Evolutionary conservation across 805 yeast genomes (phyloP).

Genomic region (Candida sithepensis): DNA sequence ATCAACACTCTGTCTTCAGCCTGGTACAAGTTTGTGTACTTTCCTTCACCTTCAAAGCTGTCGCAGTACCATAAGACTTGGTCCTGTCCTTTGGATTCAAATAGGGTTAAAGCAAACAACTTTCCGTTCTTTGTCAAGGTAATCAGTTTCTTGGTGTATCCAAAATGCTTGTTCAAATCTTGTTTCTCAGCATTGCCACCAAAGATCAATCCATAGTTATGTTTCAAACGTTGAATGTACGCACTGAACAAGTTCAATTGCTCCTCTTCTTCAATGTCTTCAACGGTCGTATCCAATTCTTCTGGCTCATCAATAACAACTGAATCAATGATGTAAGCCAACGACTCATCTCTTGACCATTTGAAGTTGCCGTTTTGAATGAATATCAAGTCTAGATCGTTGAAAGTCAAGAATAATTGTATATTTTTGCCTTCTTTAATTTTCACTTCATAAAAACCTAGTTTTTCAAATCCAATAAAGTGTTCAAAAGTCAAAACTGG

Average conservation of each 20-base stretch:
- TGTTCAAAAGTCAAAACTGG: conserved; percentile 4
- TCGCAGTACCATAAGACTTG: conserved; percentile 36
- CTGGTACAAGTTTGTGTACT: conserved; percentile 5
- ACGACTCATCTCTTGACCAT: conserved; percentile 46
- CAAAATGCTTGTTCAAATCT: conserved; percentile 34
- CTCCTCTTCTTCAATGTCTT: conserved; percentile 32
- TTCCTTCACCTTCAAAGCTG: conserved; percentile 1
- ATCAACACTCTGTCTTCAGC: conserved; percentile 8
- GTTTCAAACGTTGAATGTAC: conserved; percentile 29
- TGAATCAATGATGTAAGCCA: conserved; percentile 35
- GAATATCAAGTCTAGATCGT: conserved; percentile 13
- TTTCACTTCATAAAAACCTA: conserved; percentile 8
- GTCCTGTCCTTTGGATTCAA: conserved; percentile 17
- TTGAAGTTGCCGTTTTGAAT: conserved; percentile 20
- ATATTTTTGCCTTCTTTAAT: conserved; percentile 7
- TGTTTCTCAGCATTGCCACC: conserved; percentile 15
- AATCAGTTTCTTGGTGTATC: conserved; percentile 41
- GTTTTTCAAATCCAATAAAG: conserved; percentile 19
- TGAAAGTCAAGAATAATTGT: conserved; percentile 12
- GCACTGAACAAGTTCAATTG: conserved; percentile 27
- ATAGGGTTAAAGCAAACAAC: conserved; percentile 42
- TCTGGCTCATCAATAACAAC: conserved; percentile 27
- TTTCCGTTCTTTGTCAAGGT: conserved; percentile 38
- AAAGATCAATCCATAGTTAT: conserved; percentile 22
- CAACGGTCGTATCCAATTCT: conserved; percentile 18